Conservation (phyloP, 495 filamentous ascomycete species). For the Geoglossum glabrum region DNA sequence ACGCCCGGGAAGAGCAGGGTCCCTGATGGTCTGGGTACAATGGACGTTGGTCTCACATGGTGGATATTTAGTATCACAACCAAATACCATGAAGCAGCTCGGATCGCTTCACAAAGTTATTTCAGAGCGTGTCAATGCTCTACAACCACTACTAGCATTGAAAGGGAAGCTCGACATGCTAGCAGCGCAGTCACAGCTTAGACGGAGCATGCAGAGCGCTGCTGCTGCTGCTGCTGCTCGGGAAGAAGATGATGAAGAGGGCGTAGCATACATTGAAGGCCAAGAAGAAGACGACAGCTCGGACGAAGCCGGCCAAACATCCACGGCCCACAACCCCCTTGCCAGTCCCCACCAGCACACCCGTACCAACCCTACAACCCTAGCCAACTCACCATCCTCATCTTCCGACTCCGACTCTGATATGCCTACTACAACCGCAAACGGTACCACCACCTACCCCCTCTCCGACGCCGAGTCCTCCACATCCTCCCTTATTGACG, state of each 20-base stretch:
- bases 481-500: slow-evolving; percentile 19
- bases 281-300: slow-evolving; percentile 27
- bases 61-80: slow-evolving; percentile 68
- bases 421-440: slow-evolving; percentile 26
- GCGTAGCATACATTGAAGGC: slow-evolving; percentile 75
- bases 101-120: slow-evolving; percentile 62
- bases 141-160: slow-evolving; percentile 66
- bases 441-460: slow-evolving; percentile 18
- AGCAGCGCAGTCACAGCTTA: slow-evolving; percentile 62
- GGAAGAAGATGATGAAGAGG: slow-evolving; percentile 47
- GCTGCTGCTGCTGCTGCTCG: slow-evolving; percentile 7
- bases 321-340: background rate
- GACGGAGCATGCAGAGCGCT: slow-evolving; percentile 35
- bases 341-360: no score
- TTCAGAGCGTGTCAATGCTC: slow-evolving; percentile 59
- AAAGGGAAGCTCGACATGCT: slow-evolving; percentile 89
- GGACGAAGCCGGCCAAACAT: slow-evolving; percentile 9
- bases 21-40: slow-evolving; percentile 89
- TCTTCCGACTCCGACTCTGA: slow-evolving; percentile 15
- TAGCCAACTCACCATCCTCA: background rate
- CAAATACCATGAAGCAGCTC: slow-evolving; percentile 56
- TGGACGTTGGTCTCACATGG: slow-evolving; percentile 92
- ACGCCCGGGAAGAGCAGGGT: slow-evolving; percentile 70
- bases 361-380: background rate
- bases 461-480: slow-evolving; percentile 24